Percentiles rank a stretch among this genome's conserved stretches.
phyloP scores from a whole-genome alignment of 768 basidiomycete species.

The Crucibulum laeve region DNA sequence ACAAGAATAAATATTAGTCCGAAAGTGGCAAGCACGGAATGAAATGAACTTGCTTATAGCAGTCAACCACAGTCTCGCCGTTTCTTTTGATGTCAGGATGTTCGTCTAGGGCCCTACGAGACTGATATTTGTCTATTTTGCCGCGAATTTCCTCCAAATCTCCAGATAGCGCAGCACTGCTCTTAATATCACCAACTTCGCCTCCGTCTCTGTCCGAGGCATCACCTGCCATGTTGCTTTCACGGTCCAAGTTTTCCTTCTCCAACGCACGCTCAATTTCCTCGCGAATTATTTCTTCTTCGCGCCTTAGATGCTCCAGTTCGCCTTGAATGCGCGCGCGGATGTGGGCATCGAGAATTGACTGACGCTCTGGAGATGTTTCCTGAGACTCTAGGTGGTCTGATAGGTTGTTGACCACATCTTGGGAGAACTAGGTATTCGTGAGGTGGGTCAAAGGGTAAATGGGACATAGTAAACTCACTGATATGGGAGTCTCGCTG shows the following conservation, averaged over 20 bases:
- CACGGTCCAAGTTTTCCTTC: slow-evolving; percentile 83
- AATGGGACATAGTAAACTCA: slow-evolving; percentile 18
- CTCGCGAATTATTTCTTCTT: slow-evolving; percentile 64
- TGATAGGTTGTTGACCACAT: slow-evolving; percentile 76
- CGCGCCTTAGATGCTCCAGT: slow-evolving; percentile 55
- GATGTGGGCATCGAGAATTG: slow-evolving; percentile 69
- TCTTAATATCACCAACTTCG: slow-evolving; percentile 41
- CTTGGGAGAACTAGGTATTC: slow-evolving; percentile 65
- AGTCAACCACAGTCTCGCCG: slow-evolving; percentile 60
- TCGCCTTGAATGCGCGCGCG: slow-evolving; percentile 69
- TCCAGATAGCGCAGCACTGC: slow-evolving; percentile 58
- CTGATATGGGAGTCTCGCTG: slow-evolving; percentile 51
- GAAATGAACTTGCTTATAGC: slow-evolving; percentile 57
- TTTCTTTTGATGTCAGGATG: slow-evolving; percentile 53
- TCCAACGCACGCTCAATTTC: slow-evolving; percentile 79
- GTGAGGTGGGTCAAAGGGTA: slow-evolving; percentile 1
- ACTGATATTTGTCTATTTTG: slow-evolving; percentile 70
- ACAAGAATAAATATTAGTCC: slow-evolving; percentile 17
- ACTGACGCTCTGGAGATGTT: slow-evolving; percentile 65
- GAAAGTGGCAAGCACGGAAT: slow-evolving; percentile 3
- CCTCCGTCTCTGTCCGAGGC: slow-evolving; percentile 29
- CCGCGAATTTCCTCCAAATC: slow-evolving; percentile 73
- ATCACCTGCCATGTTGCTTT: slow-evolving; percentile 49
- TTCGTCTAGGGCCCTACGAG: slow-evolving; percentile 47
- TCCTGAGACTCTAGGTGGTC: slow-evolving; percentile 57